Percentiles rank a stretch among this genome's conserved stretches.
Conservation (phyloP, 1,284 basidiomycete species). For the Sporisorium sorghi region DNA sequence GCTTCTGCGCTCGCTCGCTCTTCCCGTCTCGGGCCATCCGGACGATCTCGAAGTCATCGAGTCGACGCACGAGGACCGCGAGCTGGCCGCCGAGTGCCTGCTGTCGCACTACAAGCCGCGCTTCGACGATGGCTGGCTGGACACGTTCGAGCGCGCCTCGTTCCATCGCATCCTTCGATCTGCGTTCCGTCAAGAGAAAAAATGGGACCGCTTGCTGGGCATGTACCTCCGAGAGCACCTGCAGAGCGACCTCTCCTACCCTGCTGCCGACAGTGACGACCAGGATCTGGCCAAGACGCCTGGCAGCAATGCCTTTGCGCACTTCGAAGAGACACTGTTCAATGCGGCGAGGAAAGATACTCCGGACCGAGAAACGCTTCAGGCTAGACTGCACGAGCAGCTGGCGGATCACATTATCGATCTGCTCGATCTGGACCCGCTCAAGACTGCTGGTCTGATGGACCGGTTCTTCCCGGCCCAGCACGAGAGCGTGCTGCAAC, state of each 20-base stretch:
- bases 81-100: conserved; percentile 94
- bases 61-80: conserved; percentile 86
- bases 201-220: conserved; percentile 75
- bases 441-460: conserved; percentile 79
- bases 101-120: conserved; percentile 89
- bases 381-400: conserved; percentile 44
- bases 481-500: conserved; percentile 73
- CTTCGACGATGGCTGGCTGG: conserved; percentile 78
- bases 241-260: conserved; percentile 2
- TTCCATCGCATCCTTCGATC: conserved; percentile 90
- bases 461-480: conserved; percentile 75
- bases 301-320: conserved; percentile 33
- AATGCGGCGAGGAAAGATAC: conserved; percentile 30
- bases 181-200: conserved; percentile 80
- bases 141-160: conserved; percentile 81
- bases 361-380: conserved; percentile 6
- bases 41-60: conserved; percentile 19
- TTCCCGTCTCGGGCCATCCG: conserved; percentile 77
- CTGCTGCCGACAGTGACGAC: neutral
- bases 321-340: conserved; percentile 49
- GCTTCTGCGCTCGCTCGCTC: conserved; percentile 82
- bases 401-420: conserved; percentile 36
- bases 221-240: conserved; percentile 41
- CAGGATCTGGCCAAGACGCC: conserved; percentile 1
- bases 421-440: conserved; percentile 76